A percentile compares a stretch with the other conserved stretches of the same genome.
phyloP scores from a whole-genome alignment of 2,329 filamentous ascomycete species.

The Ilyonectria sp. region DNA sequence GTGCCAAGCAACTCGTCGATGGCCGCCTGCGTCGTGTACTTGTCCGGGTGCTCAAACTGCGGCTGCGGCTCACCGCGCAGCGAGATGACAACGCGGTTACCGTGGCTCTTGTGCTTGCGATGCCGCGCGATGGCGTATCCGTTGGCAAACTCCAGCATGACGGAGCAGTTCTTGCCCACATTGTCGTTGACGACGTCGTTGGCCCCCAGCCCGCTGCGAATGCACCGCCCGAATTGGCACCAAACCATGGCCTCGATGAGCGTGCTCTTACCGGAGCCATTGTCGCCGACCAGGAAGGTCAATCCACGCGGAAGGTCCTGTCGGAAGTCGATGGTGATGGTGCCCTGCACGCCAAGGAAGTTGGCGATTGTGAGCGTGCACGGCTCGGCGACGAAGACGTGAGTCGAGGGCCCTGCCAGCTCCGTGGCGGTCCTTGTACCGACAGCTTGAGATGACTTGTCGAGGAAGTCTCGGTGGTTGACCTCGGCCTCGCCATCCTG shows the following conservation, averaged over 20 bases:
- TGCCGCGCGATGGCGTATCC: conserved; percentile 38
- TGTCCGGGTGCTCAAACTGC: conserved; percentile 28
- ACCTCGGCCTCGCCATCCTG: conserved; percentile 20
- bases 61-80: conserved; percentile 31
- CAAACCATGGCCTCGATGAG: conserved; percentile 37
- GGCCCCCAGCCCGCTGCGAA: conserved; percentile 31
- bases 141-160: conserved; percentile 40
- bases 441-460: conserved; percentile 17
- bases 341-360: conserved; percentile 40
- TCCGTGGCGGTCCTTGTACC: conserved; percentile 21
- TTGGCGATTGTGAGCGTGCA: conserved; percentile 38
- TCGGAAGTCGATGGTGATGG: conserved; percentile 33
- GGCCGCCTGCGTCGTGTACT: conserved; percentile 31
- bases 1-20: conserved; percentile 40
- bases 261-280: conserved; percentile 44
- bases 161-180: conserved; percentile 37
- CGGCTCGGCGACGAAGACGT: conserved; percentile 39
- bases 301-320: conserved; percentile 33
- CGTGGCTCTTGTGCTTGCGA: conserved; percentile 33
- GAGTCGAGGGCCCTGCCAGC: conserved; percentile 15
- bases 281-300: conserved; percentile 36
- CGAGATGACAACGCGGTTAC: conserved; percentile 34
- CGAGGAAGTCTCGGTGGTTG: conserved; percentile 32
- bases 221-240: conserved; percentile 39
- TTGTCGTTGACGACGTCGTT: conserved; percentile 41